phyloP scores from a whole-genome alignment of 257 asterid genomes.

The Nicotiana paniculata region DNA sequence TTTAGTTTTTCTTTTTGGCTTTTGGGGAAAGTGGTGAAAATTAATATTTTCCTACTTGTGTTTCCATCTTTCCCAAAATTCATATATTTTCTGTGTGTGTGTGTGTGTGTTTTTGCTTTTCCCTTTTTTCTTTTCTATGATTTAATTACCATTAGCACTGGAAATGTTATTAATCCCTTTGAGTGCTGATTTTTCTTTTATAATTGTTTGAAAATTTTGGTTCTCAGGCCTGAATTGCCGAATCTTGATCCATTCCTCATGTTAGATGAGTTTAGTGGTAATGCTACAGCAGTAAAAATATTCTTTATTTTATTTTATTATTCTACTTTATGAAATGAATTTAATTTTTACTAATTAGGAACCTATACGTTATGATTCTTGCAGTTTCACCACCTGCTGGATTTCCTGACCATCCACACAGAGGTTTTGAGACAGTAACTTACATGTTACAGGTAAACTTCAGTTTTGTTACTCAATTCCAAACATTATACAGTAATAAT shows the following conservation, averaged over 20 bases:
- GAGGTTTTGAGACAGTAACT: slow-evolving; percentile 96
- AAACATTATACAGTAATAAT: too few relatives aligned
- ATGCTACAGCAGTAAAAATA: background rate
- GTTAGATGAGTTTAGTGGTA: slow-evolving; percentile 85
- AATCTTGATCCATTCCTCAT: slow-evolving; percentile 79
- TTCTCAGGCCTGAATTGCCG: slow-evolving; percentile 73
- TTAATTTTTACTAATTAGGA: background rate
- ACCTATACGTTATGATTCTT: background rate
- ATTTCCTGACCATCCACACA: slow-evolving; percentile 96
- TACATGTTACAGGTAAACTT: slow-evolving; percentile 62
- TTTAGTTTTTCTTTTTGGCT: too few relatives aligned
- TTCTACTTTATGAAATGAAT: background rate
- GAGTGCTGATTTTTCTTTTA: background rate
- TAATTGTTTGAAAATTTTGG: slow-evolving; percentile 1
- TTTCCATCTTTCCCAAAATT: background rate
- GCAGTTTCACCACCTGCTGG: slow-evolving; percentile 92
- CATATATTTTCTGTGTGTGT: background rate
- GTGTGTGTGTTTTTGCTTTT: background rate
- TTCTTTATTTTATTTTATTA: background rate
- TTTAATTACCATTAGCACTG: background rate
- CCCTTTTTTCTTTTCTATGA: background rate
- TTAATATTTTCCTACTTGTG: too few relatives aligned
- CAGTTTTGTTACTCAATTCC: background rate
- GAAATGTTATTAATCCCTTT: background rate
- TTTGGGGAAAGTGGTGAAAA: too few relatives aligned